These are phyloP conservation scores for Gentiana straminea DNA, from an alignment of 257 asterid species.

Conservation along the genomic window DNA sequence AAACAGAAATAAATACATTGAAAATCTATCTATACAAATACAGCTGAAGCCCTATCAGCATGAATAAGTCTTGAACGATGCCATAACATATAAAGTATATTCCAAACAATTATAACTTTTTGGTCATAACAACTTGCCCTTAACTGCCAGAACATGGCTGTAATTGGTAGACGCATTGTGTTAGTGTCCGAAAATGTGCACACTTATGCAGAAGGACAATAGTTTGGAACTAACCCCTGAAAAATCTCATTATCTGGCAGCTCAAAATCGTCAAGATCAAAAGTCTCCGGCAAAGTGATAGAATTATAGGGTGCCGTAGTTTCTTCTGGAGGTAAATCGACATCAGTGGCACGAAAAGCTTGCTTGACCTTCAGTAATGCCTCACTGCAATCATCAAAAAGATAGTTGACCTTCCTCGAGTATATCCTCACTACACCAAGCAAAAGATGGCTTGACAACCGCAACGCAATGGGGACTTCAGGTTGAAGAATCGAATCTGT, in stretches of 20 bases:
- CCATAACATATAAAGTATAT: too few relatives aligned
- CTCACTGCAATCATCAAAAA: conserved; percentile 95
- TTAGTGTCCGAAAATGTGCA: too few relatives aligned
- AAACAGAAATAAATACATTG: too few relatives aligned
- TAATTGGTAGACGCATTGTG: too few relatives aligned
- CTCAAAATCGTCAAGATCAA: conserved; percentile 99
- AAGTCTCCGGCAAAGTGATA: conserved; percentile 94
- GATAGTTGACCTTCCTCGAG: conserved; percentile 87
- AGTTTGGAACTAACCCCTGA: conserved; percentile 54
- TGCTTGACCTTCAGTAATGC: conserved; percentile 90
- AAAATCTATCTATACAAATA: too few relatives aligned
- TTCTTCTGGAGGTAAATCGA: conserved; percentile 97
- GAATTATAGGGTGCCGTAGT: conserved; percentile 98
- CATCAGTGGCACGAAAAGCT: conserved; percentile 97
- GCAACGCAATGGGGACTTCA: conserved; percentile 95
- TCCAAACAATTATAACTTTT: too few relatives aligned
- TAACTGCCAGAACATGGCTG: too few relatives aligned
- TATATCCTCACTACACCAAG: conserved; percentile 98
- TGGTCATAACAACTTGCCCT: too few relatives aligned
- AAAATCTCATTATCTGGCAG: conserved; percentile 87
- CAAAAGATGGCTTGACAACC: conserved; percentile 96
- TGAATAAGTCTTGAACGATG: too few relatives aligned
- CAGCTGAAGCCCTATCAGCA: too few relatives aligned
- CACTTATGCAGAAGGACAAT: too few relatives aligned
- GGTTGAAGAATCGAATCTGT: conserved; percentile 94